A percentile compares a stretch with the other conserved stretches of the same genome.
Evolutionary conservation across 805 yeast species (phyloP).

Genomic region (Monosporozyma aerobia): DNA sequence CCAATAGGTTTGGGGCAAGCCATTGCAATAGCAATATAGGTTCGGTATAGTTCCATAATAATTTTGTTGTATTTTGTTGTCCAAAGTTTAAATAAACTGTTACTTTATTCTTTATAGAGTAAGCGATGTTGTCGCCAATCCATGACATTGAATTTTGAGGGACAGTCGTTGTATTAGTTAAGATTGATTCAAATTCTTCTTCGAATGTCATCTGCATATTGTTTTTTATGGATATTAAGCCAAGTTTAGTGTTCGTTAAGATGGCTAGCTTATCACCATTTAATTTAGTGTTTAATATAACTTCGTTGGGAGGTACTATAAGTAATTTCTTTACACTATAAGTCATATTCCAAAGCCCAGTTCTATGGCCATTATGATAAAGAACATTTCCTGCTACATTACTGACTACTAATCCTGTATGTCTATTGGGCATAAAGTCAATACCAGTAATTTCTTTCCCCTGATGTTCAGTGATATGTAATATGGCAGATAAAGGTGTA

Average conservation of each 20-base stretch:
- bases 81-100: conserved; percentile 3
- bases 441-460: conserved; percentile 34
- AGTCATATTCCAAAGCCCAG: conserved; percentile 25
- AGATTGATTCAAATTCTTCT: neutral
- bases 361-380: conserved; percentile 54
- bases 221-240: conserved; percentile 10
- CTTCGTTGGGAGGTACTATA: conserved; percentile 9
- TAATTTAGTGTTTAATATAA: conserved; percentile 6
- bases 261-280: conserved; percentile 16
- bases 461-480: conserved; percentile 29
- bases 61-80: neutral
- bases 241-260: conserved; percentile 16
- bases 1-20: conserved; percentile 16
- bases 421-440: conserved; percentile 41
- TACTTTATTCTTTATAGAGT: conserved; percentile 11
- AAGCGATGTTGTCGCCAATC: conserved; percentile 14
- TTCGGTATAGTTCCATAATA: conserved; percentile 6
- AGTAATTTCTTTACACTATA: conserved; percentile 16
- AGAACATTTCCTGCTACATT: conserved; percentile 51
- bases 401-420: conserved; percentile 46
- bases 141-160: conserved; percentile 13
- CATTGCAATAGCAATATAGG: conserved; percentile 18
- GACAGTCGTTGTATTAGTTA: neutral
- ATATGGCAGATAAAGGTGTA: conserved; percentile 17
- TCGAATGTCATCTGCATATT: conserved; percentile 2